phyloP scores from a whole-genome alignment of 1,139 yeast species.

The Scheffersomyces segobiensis region DNA sequence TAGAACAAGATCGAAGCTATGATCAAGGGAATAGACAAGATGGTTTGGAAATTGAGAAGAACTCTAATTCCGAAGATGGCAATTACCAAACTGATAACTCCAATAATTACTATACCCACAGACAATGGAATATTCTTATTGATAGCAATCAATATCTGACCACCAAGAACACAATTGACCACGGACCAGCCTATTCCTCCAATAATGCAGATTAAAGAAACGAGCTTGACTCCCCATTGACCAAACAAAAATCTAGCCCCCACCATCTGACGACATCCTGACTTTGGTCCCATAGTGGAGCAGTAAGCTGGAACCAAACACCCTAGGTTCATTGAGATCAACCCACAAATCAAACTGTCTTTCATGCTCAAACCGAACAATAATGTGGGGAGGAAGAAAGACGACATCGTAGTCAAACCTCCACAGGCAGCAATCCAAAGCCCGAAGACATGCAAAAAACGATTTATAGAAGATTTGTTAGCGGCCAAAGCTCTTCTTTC shows the following conservation, averaged over 20 bases:
- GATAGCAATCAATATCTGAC: conserved; percentile 33
- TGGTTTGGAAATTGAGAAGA: conserved; percentile 21
- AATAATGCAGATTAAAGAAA: conserved; percentile 33
- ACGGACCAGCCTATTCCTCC: conserved; percentile 47
- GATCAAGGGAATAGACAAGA: conserved; percentile 22
- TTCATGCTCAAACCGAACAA: conserved; percentile 28
- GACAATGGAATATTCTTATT: conserved; percentile 22
- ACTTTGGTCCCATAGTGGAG: conserved; percentile 40
- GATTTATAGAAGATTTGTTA: conserved; percentile 10
- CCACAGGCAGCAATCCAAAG: conserved; percentile 45
- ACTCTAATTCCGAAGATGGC: conserved; percentile 37
- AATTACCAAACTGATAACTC: conserved; percentile 28
- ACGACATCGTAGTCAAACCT: conserved; percentile 41
- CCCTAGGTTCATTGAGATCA: conserved; percentile 33
- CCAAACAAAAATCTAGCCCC: conserved; percentile 42
- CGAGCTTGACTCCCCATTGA: conserved; percentile 38
- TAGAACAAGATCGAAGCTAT: conserved; percentile 22
- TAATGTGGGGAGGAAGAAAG: conserved; percentile 36
- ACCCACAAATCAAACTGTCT: conserved; percentile 32
- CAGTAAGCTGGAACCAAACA: conserved; percentile 42
- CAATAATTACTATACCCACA: conserved; percentile 34
- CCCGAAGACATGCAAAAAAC: conserved; percentile 21
- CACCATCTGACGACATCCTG: conserved; percentile 45
- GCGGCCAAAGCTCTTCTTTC: conserved; percentile 20
- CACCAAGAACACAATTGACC: conserved; percentile 41